Evolutionary conservation across 2,329 filamentous ascomycete genomes (phyloP).

Genomic region (Hypoxylon sp.): DNA sequence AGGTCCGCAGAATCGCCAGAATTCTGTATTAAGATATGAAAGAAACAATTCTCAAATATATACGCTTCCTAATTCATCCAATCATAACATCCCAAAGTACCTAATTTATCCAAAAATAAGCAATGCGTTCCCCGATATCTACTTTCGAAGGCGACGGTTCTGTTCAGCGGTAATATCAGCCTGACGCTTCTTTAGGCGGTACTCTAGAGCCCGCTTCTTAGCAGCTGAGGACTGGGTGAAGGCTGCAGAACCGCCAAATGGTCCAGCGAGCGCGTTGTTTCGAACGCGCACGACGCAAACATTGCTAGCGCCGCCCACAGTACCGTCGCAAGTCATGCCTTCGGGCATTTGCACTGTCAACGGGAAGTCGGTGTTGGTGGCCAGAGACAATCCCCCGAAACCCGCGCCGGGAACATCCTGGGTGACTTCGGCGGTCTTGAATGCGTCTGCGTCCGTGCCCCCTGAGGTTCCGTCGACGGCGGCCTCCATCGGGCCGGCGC

Average conservation of each 20-base stretch:
- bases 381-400: constrained; percentile 65
- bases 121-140: background rate
- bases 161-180: too few relatives aligned
- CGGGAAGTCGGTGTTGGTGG: constrained; percentile 70
- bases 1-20: constrained; percentile 13
- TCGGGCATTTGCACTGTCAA: constrained; percentile 71
- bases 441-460: constrained; percentile 67
- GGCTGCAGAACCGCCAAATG: constrained; percentile 72
- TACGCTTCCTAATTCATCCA: constrained; percentile 3
- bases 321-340: constrained; percentile 72
- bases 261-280: constrained; percentile 68
- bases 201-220: constrained; percentile 69
- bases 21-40: constrained; percentile 8
- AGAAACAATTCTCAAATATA: constrained; percentile 7
- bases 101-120: background rate
- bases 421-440: constrained; percentile 66
- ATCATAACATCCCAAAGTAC: constrained; percentile 4
- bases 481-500: constrained; percentile 69
- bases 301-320: constrained; percentile 64
- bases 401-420: constrained; percentile 68
- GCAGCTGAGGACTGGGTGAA: constrained; percentile 68
- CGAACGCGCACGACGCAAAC: constrained; percentile 72
- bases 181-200: constrained; percentile 52
- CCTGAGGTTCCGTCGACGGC: constrained; percentile 69
- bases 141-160: constrained; percentile 35